These are phyloP conservation scores for Cladophialophora exuberans DNA, from an alignment of 2,329 filamentous ascomycete species.

Conservation along the genomic window DNA sequence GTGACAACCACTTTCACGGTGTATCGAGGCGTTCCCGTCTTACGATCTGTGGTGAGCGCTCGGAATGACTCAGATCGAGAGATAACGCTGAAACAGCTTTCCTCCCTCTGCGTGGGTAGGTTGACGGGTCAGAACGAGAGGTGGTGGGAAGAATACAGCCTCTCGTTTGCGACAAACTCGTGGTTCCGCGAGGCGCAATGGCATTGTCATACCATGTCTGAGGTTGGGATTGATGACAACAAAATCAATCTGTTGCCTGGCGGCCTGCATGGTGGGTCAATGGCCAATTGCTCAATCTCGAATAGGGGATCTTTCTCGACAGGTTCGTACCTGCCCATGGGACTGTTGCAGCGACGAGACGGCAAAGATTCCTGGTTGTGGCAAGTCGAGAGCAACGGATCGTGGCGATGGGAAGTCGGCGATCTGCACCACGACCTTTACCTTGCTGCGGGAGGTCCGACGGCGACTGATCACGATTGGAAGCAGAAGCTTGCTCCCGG, in stretches of 20 bases:
- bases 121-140: constrained; percentile 24
- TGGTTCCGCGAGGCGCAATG: constrained; percentile 44
- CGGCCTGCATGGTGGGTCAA: constrained; percentile 25
- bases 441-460: constrained; percentile 37
- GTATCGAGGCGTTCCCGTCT: too few species aligned
- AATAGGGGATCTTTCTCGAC: constrained; percentile 40
- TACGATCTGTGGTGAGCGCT: too few species aligned
- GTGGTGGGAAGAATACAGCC: constrained; percentile 35
- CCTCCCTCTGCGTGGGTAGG: constrained; percentile 34
- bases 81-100: constrained; percentile 31
- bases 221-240: constrained; percentile 37
- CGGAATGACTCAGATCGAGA: constrained; percentile 27
- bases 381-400: constrained; percentile 43
- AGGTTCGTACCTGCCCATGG: constrained; percentile 38
- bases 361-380: constrained; percentile 39
- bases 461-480: constrained; percentile 37
- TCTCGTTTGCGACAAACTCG: constrained; percentile 35
- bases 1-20: too few species aligned
- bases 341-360: constrained; percentile 33
- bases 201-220: constrained; percentile 35
- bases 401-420: constrained; percentile 44
- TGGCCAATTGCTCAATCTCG: constrained; percentile 32
- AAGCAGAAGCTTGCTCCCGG: constrained; percentile 33
- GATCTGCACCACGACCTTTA: constrained; percentile 42
- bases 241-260: constrained; percentile 32